A percentile compares a stretch with the other conserved stretches of the same genome.
These are phyloP conservation scores for Stenocarpella maydis DNA, from an alignment of 2,329 filamentous ascomycete species.

Conservation along the genomic window DNA sequence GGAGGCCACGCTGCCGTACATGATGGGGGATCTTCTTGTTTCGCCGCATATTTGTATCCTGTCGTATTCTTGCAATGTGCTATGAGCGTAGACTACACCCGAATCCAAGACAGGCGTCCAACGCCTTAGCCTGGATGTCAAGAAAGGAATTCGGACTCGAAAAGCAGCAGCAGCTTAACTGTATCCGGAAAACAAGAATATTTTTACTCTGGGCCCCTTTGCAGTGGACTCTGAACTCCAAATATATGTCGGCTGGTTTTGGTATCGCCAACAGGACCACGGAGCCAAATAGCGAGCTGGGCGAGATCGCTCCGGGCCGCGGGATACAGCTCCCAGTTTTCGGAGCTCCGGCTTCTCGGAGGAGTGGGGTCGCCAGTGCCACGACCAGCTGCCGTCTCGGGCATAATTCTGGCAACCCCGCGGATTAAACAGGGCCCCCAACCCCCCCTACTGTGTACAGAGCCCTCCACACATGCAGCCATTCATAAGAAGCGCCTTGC, in stretches of 20 bases:
- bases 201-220: background rate
- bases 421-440: conserved; percentile 14
- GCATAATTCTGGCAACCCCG: conserved; percentile 24
- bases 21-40: too few species aligned
- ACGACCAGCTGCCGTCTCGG: conserved; percentile 13
- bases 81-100: too few species aligned
- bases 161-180: too few species aligned
- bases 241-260: background rate
- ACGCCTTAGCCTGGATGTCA: too few species aligned
- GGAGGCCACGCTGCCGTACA: too few species aligned
- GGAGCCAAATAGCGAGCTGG: background rate
- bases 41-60: too few species aligned
- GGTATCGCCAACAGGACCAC: background rate
- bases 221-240: background rate
- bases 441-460: background rate
- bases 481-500: conserved; percentile 10
- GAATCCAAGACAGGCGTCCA: too few species aligned
- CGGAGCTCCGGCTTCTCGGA: conserved; percentile 27
- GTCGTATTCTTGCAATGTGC: too few species aligned
- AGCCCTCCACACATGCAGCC: background rate
- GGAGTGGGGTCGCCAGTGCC: background rate
- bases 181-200: background rate
- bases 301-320: conserved; percentile 14
- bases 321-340: conserved; percentile 3
- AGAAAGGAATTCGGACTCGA: too few species aligned